These are phyloP conservation scores for Alternaria ventricosa DNA, from an alignment of 2,329 filamentous ascomycete species.

Conservation along the genomic window DNA sequence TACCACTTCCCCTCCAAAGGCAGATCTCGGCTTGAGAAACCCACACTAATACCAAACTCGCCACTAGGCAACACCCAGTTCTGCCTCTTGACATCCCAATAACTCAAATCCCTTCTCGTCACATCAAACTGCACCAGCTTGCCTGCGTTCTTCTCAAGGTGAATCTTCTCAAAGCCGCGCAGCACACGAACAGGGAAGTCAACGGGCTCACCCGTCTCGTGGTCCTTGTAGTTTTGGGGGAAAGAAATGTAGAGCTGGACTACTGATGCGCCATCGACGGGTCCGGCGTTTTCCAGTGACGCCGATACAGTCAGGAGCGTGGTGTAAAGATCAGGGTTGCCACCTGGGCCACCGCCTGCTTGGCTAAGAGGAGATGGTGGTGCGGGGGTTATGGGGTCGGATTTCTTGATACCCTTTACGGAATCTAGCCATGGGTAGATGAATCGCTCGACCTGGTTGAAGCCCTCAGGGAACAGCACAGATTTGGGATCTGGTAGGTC, in stretches of 20 bases:
- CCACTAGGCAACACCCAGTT: constrained; percentile 51
- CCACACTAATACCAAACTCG: constrained; percentile 38
- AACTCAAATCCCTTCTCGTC: constrained; percentile 51
- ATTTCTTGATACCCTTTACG: constrained; percentile 55
- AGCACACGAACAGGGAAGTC: constrained; percentile 62
- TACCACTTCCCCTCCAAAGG: constrained; percentile 41
- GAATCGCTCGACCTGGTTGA: constrained; percentile 70
- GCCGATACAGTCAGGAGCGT: constrained; percentile 60
- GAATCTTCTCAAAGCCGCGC: constrained; percentile 54
- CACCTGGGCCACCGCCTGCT: constrained; percentile 73
- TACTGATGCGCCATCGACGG: constrained; percentile 58
- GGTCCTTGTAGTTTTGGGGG: constrained; percentile 52
- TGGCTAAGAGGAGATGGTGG: constrained; percentile 62
- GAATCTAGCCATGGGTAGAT: constrained; percentile 74
- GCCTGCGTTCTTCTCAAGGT: constrained; percentile 32
- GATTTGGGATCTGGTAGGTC: constrained; percentile 62
- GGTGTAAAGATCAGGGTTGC: constrained; percentile 71
- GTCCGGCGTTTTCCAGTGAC: constrained; percentile 68
- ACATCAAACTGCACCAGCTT: constrained; percentile 46
- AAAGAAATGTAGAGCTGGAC: constrained; percentile 64
- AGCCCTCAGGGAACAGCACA: constrained; percentile 66
- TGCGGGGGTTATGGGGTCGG: constrained; percentile 60
- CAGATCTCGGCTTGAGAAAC: constrained; percentile 45
- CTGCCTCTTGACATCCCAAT: constrained; percentile 49
- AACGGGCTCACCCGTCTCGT: constrained; percentile 52